These are phyloP conservation scores for Curvularia sp. DNA, from an alignment of 2,329 filamentous ascomycete species.

Conservation along the genomic window DNA sequence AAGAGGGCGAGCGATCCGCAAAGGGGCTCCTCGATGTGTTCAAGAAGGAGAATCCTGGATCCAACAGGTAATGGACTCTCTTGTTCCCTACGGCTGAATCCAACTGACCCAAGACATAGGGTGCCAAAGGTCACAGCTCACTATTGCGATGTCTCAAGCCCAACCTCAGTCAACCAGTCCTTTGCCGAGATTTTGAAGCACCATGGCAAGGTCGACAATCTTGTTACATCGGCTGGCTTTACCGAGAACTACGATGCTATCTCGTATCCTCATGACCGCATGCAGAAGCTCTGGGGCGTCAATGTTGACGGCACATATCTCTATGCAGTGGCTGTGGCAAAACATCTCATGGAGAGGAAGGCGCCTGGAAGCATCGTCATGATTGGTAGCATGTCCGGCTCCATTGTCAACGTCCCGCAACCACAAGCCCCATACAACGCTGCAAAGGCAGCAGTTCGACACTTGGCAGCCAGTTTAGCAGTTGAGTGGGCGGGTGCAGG, in stretches of 20 bases:
- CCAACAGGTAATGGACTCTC: conserved; percentile 62
- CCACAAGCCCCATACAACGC: conserved; percentile 93
- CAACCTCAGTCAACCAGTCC: conserved; percentile 76
- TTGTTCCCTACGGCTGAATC: neutral
- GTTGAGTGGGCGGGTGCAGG: conserved; percentile 91
- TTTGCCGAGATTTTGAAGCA: conserved; percentile 72
- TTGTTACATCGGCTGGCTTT: conserved; percentile 96
- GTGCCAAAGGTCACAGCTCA: conserved; percentile 87
- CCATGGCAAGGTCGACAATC: conserved; percentile 85
- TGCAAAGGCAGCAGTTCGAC: conserved; percentile 88
- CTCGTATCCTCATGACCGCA: conserved; percentile 86
- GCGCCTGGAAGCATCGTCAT: conserved; percentile 85
- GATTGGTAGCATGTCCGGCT: conserved; percentile 93
- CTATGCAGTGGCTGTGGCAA: conserved; percentile 82
- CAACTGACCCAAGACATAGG: conserved; percentile 50
- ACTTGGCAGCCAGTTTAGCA: conserved; percentile 84
- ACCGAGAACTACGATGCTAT: conserved; percentile 95
- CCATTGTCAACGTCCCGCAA: conserved; percentile 94
- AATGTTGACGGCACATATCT: conserved; percentile 94
- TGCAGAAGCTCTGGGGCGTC: conserved; percentile 92
- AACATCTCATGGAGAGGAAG: conserved; percentile 85
- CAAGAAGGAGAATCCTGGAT: conserved; percentile 78
- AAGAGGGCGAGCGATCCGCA: conserved; percentile 82
- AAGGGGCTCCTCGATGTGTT: conserved; percentile 76
- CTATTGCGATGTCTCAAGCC: conserved; percentile 84